phyloP scores from a whole-genome alignment of 257 asterid genomes.

The Verbascum thapsus region DNA sequence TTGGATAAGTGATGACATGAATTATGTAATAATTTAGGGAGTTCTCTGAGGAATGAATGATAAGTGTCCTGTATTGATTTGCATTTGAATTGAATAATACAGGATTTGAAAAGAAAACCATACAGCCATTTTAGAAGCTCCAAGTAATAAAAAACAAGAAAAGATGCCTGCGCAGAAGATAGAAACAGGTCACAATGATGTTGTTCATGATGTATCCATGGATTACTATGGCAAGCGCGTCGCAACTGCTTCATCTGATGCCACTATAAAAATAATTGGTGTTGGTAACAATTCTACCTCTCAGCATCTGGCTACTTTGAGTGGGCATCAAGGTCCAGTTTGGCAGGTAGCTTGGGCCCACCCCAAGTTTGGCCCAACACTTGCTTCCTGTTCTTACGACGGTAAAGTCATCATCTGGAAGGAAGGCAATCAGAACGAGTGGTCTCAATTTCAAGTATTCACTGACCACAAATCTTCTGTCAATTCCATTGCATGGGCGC shows the following conservation, averaged over 20 bases:
- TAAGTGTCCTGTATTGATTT: conserved; percentile 7
- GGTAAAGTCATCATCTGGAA: conserved; percentile 90
- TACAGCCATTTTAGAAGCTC: conserved; percentile 25
- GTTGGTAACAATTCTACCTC: conserved; percentile 71
- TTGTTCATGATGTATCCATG: conserved; percentile 86
- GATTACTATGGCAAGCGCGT: conserved; percentile 93
- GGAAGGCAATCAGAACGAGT: conserved; percentile 76
- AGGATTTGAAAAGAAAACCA: conserved; percentile 29
- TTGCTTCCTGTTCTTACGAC: conserved; percentile 91
- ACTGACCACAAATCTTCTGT: conserved; percentile 79
- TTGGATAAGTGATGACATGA: conserved; percentile 10
- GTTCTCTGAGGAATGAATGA: conserved; percentile 11
- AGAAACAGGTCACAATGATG: conserved; percentile 89
- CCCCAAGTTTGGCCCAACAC: conserved; percentile 83
- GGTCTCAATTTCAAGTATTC: conserved; percentile 77
- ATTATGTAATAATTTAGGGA: conserved; percentile 13
- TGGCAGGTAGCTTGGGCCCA: conserved; percentile 98
- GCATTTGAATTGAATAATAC: conserved; percentile 14
- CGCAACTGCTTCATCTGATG: conserved; percentile 91
- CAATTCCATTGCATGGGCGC: conserved; percentile 93
- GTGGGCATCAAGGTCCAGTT: conserved; percentile 88
- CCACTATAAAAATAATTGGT: conserved; percentile 73
- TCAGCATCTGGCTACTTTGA: conserved; percentile 82
- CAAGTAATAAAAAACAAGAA: conserved; percentile 7
- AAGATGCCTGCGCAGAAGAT: conserved; percentile 93